Percentiles rank a stretch among this genome's conserved stretches.
Evolutionary conservation across 2,329 filamentous ascomycete genomes (phyloP).

Genomic region (Clonostachys sp.): DNA sequence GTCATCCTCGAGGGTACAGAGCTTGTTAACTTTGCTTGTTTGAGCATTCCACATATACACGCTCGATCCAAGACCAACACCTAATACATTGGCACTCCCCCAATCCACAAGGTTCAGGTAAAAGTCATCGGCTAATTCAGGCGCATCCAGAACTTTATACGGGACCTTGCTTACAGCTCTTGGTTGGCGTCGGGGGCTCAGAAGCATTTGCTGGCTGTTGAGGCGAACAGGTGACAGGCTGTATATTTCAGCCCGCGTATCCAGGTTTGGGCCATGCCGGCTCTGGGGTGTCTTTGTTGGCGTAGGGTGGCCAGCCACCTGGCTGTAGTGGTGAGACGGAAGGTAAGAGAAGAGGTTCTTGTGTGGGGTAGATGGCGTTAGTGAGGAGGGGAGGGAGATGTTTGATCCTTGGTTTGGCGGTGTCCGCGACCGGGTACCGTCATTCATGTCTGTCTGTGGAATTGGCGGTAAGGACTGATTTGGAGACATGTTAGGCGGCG

Average conservation of each 20-base stretch:
- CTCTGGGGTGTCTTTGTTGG: conserved; percentile 87
- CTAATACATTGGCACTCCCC: conserved; percentile 91
- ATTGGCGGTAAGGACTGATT: conserved; percentile 47
- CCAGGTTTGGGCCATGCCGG: conserved; percentile 81
- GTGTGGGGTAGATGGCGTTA: conserved; percentile 92
- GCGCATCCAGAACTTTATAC: conserved; percentile 95
- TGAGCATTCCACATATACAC: conserved; percentile 99
- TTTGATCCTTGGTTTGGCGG: conserved; percentile 65
- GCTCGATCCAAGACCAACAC: conserved; percentile 85
- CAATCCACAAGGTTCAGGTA: conserved; percentile 97
- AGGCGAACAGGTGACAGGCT: conserved; percentile 91
- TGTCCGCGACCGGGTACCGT: conserved; percentile 72
- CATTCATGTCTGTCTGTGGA: conserved; percentile 49
- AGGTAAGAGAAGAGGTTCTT: conserved; percentile 96
- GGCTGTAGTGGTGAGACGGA: conserved; percentile 66
- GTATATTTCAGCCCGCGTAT: conserved; percentile 89
- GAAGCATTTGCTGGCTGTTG: conserved; percentile 86
- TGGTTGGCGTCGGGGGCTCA: conserved; percentile 84
- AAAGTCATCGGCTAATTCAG: conserved; percentile 94
- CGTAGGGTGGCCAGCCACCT: conserved; percentile 76
- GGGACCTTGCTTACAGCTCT: conserved; percentile 92
- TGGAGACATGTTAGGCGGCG: conserved; percentile 58
- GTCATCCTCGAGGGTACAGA: conserved; percentile 90
- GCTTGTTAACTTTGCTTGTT: conserved; percentile 84
- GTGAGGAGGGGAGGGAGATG: conserved; percentile 62